Evolutionary conservation across 1,284 basidiomycete species (phyloP).

Genomic region (Moesziomyces sp.): DNA sequence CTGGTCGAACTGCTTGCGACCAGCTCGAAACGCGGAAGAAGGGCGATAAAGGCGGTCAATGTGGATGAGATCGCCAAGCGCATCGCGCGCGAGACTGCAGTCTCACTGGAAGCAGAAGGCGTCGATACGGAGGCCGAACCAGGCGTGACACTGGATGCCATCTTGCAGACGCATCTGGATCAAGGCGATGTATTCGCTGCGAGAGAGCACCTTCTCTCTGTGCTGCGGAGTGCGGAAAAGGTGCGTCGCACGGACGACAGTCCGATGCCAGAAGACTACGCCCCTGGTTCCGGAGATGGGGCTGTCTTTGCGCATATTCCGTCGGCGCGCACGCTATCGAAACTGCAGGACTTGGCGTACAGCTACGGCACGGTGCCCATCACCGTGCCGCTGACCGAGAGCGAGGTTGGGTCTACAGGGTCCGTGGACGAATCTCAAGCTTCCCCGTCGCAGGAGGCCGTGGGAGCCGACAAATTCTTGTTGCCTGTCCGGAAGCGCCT

Average conservation of each 20-base stretch:
- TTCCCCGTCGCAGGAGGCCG: slow-evolving; percentile 4
- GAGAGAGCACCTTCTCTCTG: slow-evolving; percentile 26
- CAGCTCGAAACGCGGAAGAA: neutral
- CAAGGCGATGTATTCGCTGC: slow-evolving; percentile 29
- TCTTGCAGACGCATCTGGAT: slow-evolving; percentile 13
- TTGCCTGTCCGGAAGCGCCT: slow-evolving; percentile 18
- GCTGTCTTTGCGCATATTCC: slow-evolving; percentile 24
- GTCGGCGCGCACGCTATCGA: slow-evolving; percentile 17
- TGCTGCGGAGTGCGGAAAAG: slow-evolving; percentile 9
- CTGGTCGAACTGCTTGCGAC: slow-evolving; percentile 6
- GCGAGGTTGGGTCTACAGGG: slow-evolving; percentile 5
- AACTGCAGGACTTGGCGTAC: slow-evolving; percentile 19
- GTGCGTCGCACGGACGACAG: slow-evolving; percentile 2
- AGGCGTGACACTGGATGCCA: slow-evolving; percentile 6
- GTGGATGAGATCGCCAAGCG: slow-evolving; percentile 14
- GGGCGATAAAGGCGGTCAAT: neutral
- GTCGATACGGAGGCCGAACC: neutral
- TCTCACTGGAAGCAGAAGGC: neutral
- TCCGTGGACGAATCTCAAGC: neutral
- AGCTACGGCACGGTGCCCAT: slow-evolving; percentile 24
- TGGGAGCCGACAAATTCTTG: slow-evolving; percentile 31
- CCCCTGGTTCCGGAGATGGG: neutral
- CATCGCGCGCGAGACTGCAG: slow-evolving; percentile 6
- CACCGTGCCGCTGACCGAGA: slow-evolving; percentile 17
- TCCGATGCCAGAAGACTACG: neutral